These are phyloP conservation scores for Musa balbisiana DNA, from an alignment of 202 grass and related monocot genomes.

Conservation along the genomic window DNA sequence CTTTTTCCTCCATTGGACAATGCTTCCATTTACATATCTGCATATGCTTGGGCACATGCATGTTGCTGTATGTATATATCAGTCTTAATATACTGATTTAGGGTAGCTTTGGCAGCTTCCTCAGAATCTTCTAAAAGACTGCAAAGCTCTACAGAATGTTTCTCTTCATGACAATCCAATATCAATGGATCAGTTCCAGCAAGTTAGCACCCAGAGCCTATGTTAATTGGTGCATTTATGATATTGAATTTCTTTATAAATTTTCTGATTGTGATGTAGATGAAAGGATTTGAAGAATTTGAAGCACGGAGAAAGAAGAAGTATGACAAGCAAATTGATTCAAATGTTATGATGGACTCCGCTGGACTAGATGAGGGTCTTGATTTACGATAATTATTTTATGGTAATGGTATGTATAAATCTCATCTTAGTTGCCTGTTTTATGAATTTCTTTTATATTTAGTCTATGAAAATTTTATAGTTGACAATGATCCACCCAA, in stretches of 20 bases:
- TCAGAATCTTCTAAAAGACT: slow-evolving; percentile 55
- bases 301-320: slow-evolving; percentile 82
- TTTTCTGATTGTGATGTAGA: slow-evolving; percentile 36
- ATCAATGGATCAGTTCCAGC: slow-evolving; percentile 60
- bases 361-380: slow-evolving; percentile 71
- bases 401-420: not conserved
- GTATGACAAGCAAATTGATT: slow-evolving; percentile 91
- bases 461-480: not conserved
- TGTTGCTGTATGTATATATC: not conserved
- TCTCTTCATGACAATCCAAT: slow-evolving; percentile 75
- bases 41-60: not conserved
- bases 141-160: slow-evolving; percentile 71
- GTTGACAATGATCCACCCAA: too few relatives aligned
- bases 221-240: not conserved
- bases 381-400: slow-evolving; percentile 27
- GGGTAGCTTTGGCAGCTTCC: slow-evolving; percentile 46
- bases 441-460: not conserved
- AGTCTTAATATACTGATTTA: not conserved
- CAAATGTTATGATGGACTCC: slow-evolving; percentile 88
- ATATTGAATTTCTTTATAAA: not conserved
- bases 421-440: not conserved
- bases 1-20: too few relatives aligned
- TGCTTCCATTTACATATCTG: too few relatives aligned
- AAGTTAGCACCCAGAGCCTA: slow-evolving; percentile 32
- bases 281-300: slow-evolving; percentile 77